These are phyloP conservation scores for Candida maesae DNA, from an alignment of 805 yeast genomes.

Conservation along the genomic window DNA sequence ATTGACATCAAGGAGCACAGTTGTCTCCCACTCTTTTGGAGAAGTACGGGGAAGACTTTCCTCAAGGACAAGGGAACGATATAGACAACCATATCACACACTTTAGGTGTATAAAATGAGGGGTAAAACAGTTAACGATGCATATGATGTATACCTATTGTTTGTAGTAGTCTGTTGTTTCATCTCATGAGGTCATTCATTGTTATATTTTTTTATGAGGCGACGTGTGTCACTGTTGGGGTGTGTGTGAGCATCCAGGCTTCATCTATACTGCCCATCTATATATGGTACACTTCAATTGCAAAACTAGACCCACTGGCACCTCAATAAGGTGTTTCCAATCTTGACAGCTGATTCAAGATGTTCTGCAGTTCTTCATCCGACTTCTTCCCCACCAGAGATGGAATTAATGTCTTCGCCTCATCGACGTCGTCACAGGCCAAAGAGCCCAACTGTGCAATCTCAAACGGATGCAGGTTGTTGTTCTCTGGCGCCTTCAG, in stretches of 20 bases:
- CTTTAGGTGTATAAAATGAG: too few species aligned
- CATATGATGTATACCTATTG: too few species aligned
- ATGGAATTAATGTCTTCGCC: constrained; percentile 91
- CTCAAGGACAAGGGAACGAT: constrained; percentile 36
- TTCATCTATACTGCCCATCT: too few species aligned
- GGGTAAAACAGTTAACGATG: too few species aligned
- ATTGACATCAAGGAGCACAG: constrained; percentile 47
- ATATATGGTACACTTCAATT: too few species aligned
- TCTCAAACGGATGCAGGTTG: constrained; percentile 89
- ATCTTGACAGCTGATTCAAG: constrained; percentile 77
- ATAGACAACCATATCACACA: too few species aligned
- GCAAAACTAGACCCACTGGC: too few species aligned
- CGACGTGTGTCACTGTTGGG: too few species aligned
- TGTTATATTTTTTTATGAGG: too few species aligned
- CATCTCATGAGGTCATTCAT: neutral
- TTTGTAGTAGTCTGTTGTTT: neutral
- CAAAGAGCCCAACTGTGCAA: constrained; percentile 83
- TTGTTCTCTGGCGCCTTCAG: constrained; percentile 69
- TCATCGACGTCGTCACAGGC: constrained; percentile 97
- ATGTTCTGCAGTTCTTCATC: constrained; percentile 86
- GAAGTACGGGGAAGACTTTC: constrained; percentile 58
- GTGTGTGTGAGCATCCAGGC: too few species aligned
- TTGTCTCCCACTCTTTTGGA: constrained; percentile 77
- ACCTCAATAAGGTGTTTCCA: constrained; percentile 41
- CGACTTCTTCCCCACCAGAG: constrained; percentile 73